Conservation (phyloP, 139 green algal species). For the Deuterostichococcus epilithicus region DNA sequence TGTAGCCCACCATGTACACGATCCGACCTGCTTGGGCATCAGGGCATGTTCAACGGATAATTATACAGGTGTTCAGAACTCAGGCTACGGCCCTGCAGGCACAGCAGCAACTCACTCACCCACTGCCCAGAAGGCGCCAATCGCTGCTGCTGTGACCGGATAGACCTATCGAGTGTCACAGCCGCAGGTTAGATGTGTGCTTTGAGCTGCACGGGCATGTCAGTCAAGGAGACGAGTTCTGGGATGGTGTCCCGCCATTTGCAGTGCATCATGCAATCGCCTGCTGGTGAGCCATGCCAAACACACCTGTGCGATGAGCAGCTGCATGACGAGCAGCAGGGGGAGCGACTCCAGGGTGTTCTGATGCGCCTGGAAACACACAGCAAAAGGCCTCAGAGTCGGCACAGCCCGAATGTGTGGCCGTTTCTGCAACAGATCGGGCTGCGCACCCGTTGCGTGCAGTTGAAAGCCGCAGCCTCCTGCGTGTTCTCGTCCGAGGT, state of each 20-base stretch:
- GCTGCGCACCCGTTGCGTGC: background rate
- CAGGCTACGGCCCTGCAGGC: background rate
- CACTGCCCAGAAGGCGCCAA: conserved; percentile 8
- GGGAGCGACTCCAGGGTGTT: conserved; percentile 20
- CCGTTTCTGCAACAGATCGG: background rate
- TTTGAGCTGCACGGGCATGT: background rate
- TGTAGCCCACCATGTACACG: conserved; percentile 16
- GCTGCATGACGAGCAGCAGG: background rate
- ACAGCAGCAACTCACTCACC: background rate
- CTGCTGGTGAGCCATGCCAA: no score
- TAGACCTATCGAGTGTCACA: conserved; percentile 4
- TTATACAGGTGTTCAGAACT: background rate
- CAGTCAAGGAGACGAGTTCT: background rate
- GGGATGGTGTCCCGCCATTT: no score
- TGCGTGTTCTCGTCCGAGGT: background rate
- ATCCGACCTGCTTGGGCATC: conserved; percentile 9
- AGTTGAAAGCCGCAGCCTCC: conserved; percentile 10
- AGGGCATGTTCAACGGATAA: background rate
- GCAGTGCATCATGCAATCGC: no score
- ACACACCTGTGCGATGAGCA: background rate
- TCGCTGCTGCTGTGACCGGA: conserved; percentile 7
- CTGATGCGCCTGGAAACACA: background rate
- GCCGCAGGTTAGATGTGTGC: background rate
- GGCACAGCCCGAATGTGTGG: no score
- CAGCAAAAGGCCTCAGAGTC: no score